Base-by-base conservation (phyloP, 1,284 basidiomycete genomes). In the Ustilago curta region DNA sequence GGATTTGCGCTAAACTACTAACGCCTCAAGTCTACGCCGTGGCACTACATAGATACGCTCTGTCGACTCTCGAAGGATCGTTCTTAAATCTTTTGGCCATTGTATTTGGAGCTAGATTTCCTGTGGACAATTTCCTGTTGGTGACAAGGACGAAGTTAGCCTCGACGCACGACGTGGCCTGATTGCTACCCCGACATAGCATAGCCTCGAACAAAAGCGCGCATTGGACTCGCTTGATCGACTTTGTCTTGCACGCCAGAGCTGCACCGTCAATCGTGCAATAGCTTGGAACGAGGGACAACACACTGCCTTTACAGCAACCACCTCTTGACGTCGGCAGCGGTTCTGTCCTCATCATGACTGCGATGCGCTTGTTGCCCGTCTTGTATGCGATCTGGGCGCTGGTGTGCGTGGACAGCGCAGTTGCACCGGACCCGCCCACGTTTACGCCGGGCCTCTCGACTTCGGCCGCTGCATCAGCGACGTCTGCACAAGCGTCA, bases 341-440 rank as follows among this genome's bases (percentile, higher is more conserved):
- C 32, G 32, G 21, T 14, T 19, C 16, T 31, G 37, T 7, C 6
- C 16, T 32, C 9, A 25, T 35, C 32, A 50, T 31, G 8, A 47
- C 37, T 12, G 63, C 66, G 50, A 52, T 37, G 11, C 63, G 56
- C n/a, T 19, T 67, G n/a, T 21, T 67, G 5, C 54, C 63, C 21
- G 50, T 63, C 29, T 29, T 67, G 23, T 45, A 63, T 48, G 63
- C 67, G 23, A 52, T 74, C 23, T 66, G 59, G 67, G 63, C 67
- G 44, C 50, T 65, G 7, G 21, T 67, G 1, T 62, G 60, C 32
- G 43, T 63, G 18, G 58, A 61, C 8, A 44, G 49, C 14, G 72
- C 59, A 1, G 44, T 60, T 8, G 72, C 68, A 18, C 61, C 68
- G 16, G 68, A 76, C 21, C 59, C 68, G 54, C 72, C 72, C 8